Evolutionary conservation across 345 rosid genomes (phyloP).

Genomic region (Linum trigynum): DNA sequence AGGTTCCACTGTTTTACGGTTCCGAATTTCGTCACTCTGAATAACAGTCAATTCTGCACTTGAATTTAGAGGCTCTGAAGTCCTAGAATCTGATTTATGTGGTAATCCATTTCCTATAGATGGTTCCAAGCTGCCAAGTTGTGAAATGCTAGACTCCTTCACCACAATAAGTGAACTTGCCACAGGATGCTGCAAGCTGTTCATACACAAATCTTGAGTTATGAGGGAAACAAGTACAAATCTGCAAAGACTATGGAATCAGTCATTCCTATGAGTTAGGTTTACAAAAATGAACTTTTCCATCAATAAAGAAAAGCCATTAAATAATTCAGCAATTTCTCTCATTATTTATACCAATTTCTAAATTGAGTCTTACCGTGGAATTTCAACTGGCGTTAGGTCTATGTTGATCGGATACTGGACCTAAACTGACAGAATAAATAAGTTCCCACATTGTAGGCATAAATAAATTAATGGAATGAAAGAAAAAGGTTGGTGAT

Average conservation of each 20-base stretch:
- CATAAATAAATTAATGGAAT: conserved; percentile 1
- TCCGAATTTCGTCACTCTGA: conserved; percentile 27
- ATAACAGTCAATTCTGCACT: conserved; percentile 23
- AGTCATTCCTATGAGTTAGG: background rate
- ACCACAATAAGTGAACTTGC: conserved; percentile 35
- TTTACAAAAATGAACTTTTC: no score
- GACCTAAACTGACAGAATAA: conserved; percentile 36
- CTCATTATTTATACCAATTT: no score
- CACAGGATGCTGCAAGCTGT: conserved; percentile 37
- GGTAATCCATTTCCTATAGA: conserved; percentile 8
- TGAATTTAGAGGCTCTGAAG: conserved; percentile 38
- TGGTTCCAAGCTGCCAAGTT: conserved; percentile 2
- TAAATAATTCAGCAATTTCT: no score
- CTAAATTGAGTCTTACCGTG: conserved; percentile 41
- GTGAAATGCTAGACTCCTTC: conserved; percentile 15
- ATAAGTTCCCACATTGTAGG: conserved; percentile 14
- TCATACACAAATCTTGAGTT: conserved; percentile 17
- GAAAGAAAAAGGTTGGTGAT: conserved; percentile 9
- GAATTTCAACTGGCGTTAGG: conserved; percentile 66
- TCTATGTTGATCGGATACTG: conserved; percentile 75
- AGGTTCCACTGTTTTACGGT: conserved; percentile 42
- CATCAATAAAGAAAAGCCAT: no score
- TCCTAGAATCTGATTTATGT: conserved; percentile 11
- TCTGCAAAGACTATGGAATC: background rate
- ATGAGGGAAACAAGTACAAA: background rate